Evolutionary conservation across 2,329 filamentous ascomycete genomes (phyloP).

Genomic region (Aspergillus bombycis): DNA sequence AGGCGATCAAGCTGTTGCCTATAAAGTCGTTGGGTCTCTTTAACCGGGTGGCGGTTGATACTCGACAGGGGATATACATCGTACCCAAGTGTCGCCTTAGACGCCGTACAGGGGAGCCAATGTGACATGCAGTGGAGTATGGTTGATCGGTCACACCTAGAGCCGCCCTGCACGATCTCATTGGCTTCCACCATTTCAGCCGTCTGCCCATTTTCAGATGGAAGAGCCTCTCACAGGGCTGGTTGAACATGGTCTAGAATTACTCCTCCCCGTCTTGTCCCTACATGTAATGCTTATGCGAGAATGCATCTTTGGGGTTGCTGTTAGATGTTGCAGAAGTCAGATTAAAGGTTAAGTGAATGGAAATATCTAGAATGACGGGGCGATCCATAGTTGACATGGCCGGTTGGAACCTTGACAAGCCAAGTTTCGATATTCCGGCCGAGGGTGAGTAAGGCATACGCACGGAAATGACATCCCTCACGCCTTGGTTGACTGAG

Average conservation of each 20-base stretch:
- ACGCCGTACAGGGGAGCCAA: conserved; percentile 1
- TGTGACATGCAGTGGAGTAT: conserved; percentile 4
- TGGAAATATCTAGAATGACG: not conserved
- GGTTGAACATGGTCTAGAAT: not conserved
- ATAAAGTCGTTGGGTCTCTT: not conserved
- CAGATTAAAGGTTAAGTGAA: not conserved
- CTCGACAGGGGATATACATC: not conserved
- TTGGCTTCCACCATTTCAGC: not conserved
- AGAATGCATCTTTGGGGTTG: not conserved
- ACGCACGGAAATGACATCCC: not conserved
- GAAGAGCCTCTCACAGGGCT: conserved; percentile 6
- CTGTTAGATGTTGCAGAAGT: not conserved
- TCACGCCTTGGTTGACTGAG: not conserved
- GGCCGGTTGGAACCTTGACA: not conserved
- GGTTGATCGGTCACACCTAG: conserved; percentile 2
- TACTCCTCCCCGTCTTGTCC: not conserved
- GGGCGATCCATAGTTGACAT: not conserved
- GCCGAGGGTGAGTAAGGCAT: not conserved
- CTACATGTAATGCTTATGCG: not conserved
- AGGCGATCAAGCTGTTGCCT: not conserved
- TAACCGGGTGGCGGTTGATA: not conserved
- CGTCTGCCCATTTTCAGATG: not conserved
- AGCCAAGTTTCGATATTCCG: not conserved
- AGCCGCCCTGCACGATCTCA: conserved; percentile 3
- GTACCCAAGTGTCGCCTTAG: not conserved